phyloP scores from a whole-genome alignment of 352 stramenopile genomes.

The Phytophthora fragariaefolia region DNA sequence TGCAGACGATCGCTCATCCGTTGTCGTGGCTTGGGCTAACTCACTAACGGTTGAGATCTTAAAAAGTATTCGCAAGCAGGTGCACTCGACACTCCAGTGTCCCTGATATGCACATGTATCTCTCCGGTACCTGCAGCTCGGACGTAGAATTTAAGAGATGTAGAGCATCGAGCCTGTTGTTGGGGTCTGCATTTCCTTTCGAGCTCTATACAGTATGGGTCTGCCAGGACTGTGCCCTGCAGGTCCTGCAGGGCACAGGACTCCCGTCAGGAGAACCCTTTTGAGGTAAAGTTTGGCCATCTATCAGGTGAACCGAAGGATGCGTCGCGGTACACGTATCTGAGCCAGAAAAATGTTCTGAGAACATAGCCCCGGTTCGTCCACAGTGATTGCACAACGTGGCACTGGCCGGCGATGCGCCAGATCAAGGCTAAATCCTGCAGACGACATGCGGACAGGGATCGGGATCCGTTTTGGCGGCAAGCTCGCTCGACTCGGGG shows the following conservation, averaged over 20 bases:
- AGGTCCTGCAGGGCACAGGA: background rate
- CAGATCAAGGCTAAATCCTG: background rate
- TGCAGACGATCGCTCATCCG: too few species aligned
- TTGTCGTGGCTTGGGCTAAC: too few species aligned
- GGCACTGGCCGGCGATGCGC: conserved; percentile 2
- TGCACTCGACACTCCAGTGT: too few species aligned
- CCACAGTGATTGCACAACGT: conserved; percentile 37
- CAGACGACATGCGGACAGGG: conserved; percentile 9
- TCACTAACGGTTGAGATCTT: background rate
- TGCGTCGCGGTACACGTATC: conserved; percentile 4
- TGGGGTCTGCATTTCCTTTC: too few species aligned
- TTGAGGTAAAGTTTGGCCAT: background rate
- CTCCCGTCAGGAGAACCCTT: background rate
- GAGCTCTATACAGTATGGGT: too few species aligned
- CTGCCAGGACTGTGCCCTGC: too few species aligned
- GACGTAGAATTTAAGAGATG: background rate
- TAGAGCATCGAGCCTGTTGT: too few species aligned
- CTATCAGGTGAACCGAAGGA: conserved; percentile 1
- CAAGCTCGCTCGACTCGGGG: background rate
- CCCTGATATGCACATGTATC: too few species aligned
- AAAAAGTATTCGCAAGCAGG: background rate
- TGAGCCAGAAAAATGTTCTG: background rate
- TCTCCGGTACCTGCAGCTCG: background rate
- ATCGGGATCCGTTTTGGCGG: background rate
- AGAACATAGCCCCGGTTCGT: conserved; percentile 18